A percentile compares a stretch with the other conserved stretches of the same genome.
phyloP scores from a whole-genome alignment of 805 yeast genomes.

The Starmerella asiatica region DNA sequence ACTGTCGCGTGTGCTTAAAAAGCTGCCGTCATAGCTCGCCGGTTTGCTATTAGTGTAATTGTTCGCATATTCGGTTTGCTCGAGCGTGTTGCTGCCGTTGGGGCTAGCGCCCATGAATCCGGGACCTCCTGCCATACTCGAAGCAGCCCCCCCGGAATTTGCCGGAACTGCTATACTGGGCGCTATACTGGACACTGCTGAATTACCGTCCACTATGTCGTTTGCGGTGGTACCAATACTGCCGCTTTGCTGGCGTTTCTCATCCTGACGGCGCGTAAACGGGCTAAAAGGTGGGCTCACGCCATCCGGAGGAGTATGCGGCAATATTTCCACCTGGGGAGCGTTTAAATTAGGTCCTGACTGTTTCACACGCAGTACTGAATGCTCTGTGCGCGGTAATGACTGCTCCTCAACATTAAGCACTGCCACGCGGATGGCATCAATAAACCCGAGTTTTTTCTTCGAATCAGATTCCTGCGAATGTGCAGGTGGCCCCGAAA shows the following conservation, averaged over 20 bases:
- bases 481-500: not conserved
- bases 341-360: no score
- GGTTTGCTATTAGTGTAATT: not conserved
- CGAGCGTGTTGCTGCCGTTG: not conserved
- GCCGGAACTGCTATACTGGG: not conserved
- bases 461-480: no score
- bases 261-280: no score
- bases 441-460: slow-evolving; percentile 8
- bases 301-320: not conserved
- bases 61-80: not conserved
- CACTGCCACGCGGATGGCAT: slow-evolving; percentile 11
- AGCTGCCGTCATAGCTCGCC: not conserved
- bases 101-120: no score
- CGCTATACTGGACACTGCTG: not conserved
- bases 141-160: no score
- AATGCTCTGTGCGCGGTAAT: not conserved
- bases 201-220: no score
- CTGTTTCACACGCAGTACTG: no score
- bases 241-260: no score
- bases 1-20: not conserved
- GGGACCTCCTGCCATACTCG: no score
- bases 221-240: no score
- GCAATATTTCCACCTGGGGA: no score
- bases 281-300: not conserved
- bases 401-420: not conserved